These are phyloP conservation scores for Triangularia verruculosa DNA, from an alignment of 2,329 filamentous ascomycete species.

Conservation along the genomic window DNA sequence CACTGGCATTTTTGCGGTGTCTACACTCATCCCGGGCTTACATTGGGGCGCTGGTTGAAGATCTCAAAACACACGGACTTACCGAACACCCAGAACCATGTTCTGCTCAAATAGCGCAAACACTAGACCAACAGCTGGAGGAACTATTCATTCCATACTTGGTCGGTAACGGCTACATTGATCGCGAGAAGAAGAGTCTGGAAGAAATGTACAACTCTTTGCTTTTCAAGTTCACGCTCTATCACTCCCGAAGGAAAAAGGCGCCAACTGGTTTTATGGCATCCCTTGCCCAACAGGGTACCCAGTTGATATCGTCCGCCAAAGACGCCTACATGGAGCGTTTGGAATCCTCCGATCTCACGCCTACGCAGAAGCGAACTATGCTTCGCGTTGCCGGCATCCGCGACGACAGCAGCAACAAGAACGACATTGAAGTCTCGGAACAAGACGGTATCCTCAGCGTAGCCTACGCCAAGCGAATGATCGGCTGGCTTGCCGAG, in stretches of 20 bases:
- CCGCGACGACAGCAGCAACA: conserved; percentile 69
- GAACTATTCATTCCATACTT: conserved; percentile 73
- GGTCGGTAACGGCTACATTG: conserved; percentile 67
- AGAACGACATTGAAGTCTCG: conserved; percentile 83
- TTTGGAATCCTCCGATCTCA: conserved; percentile 84
- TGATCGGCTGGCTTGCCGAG: conserved; percentile 97
- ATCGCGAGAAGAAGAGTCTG: conserved; percentile 64
- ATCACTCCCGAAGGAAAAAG: conserved; percentile 85
- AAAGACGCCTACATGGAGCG: conserved; percentile 89
- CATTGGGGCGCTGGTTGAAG: conserved; percentile 83
- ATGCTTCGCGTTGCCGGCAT: conserved; percentile 86
- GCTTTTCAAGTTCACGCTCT: conserved; percentile 95
- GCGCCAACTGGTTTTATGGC: conserved; percentile 89
- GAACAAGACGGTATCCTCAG: conserved; percentile 86
- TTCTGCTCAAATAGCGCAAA: conserved; percentile 79
- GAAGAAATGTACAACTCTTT: conserved; percentile 86
- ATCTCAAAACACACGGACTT: conserved; percentile 88
- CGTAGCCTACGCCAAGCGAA: conserved; percentile 86
- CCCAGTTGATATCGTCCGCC: conserved; percentile 81
- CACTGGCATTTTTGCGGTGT: conserved; percentile 84
- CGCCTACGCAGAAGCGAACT: conserved; percentile 83
- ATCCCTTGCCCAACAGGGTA: conserved; percentile 83
- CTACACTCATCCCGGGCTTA: conserved; percentile 88
- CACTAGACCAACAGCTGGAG: conserved; percentile 69
- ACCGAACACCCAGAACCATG: conserved; percentile 93